A percentile compares a stretch with the other conserved stretches of the same genome.
phyloP scores from a whole-genome alignment of 2,329 filamentous ascomycete species.

The Fusarium sp. region DNA sequence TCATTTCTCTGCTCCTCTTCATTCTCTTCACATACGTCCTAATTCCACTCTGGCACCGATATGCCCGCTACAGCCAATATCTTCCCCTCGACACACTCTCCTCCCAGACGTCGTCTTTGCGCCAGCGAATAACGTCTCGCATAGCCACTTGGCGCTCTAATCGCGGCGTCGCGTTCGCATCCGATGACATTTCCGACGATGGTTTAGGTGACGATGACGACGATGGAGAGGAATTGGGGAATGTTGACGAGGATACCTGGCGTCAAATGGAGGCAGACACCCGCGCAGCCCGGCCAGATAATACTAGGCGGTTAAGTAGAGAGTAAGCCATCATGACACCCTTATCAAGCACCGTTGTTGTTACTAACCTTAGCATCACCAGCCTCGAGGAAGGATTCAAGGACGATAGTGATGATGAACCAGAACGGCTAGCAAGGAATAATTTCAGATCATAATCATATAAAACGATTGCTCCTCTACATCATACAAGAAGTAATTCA shows the following conservation, averaged over 20 bases:
- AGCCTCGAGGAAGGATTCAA: constrained; percentile 70
- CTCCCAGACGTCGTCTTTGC: constrained; percentile 67
- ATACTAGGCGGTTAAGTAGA: constrained; percentile 76
- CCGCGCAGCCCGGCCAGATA: constrained; percentile 58
- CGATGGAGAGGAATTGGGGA: constrained; percentile 77
- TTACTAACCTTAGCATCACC: constrained; percentile 31
- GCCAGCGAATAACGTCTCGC: constrained; percentile 60
- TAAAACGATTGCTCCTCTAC: not conserved
- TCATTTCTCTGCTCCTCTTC: constrained; percentile 78
- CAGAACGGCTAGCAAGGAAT: constrained; percentile 42
- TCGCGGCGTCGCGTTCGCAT: constrained; percentile 57
- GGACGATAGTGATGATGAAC: constrained; percentile 62
- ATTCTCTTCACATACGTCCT: constrained; percentile 74
- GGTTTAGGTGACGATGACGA: constrained; percentile 61
- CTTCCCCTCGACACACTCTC: constrained; percentile 76
- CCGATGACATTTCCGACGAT: constrained; percentile 59
- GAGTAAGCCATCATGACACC: constrained; percentile 65
- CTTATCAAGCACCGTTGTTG: not conserved
- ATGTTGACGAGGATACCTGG: constrained; percentile 66
- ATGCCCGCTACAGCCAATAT: constrained; percentile 80
- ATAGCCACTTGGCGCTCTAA: constrained; percentile 60
- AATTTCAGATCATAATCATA: constrained; percentile 43
- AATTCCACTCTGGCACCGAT: constrained; percentile 76
- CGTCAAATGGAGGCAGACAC: constrained; percentile 56
- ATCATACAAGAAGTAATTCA: not conserved